Conservation (phyloP, 345 rosid genomes). For the Moricandia moricandioides region DNA sequence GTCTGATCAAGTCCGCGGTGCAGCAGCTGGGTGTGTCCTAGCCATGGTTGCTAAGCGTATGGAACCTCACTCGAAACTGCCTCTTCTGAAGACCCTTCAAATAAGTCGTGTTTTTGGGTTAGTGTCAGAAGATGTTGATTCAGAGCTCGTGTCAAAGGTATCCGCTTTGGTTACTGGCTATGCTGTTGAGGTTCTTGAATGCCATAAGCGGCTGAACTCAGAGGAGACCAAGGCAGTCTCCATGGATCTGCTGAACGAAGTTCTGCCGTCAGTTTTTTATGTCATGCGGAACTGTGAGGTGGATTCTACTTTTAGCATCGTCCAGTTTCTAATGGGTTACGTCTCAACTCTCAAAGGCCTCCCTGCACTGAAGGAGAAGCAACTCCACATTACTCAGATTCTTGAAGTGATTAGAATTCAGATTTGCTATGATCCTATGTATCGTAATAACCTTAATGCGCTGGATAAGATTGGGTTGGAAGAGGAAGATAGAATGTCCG, state of each 20-base stretch:
- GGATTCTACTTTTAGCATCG: constrained; percentile 58
- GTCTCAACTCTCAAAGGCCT: constrained; percentile 75
- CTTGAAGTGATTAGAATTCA: constrained; percentile 76
- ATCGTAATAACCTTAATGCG: constrained; percentile 63
- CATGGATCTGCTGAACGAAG: constrained; percentile 73
- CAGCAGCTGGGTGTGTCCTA: constrained; percentile 80
- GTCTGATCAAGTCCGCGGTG: constrained; percentile 68
- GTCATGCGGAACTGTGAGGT: constrained; percentile 70
- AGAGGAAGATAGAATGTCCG: constrained; percentile 87
- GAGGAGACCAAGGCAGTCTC: constrained; percentile 59
- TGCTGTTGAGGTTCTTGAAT: constrained; percentile 80
- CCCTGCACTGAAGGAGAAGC: constrained; percentile 71
- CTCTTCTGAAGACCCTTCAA: constrained; percentile 67
- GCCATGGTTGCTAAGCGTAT: constrained; percentile 88
- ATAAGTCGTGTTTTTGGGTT: constrained; percentile 67
- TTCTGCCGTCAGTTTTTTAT: constrained; percentile 76
- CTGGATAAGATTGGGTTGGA: constrained; percentile 85
- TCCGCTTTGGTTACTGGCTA: constrained; percentile 77
- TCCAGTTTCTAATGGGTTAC: constrained; percentile 79
- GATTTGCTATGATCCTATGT: constrained; percentile 70
- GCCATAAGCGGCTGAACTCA: constrained; percentile 63
- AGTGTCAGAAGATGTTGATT: constrained; percentile 55
- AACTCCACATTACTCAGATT: constrained; percentile 64
- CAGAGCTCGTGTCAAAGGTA: constrained; percentile 59
- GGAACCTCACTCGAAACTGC: constrained; percentile 70